Base-by-base conservation (phyloP, 2,329 filamentous ascomycete genomes). In the Ambrosiella beaveri region DNA sequence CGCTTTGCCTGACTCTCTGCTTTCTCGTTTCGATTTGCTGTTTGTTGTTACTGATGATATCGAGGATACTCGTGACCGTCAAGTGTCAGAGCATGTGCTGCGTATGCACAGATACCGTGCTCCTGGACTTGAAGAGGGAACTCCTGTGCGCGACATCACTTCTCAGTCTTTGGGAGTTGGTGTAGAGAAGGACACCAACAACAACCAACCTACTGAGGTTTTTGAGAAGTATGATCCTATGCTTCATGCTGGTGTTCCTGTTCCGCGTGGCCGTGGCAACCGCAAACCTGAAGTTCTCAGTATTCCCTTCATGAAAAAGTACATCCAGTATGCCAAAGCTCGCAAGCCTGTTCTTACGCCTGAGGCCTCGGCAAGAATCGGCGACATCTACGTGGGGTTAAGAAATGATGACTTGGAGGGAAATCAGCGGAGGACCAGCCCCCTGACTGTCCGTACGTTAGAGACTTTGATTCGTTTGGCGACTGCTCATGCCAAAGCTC, bases 221-320 rank as follows among this genome's bases (percentile, higher is more conserved):
- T 97, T 86, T 68, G 90, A 98, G 69, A 98, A 97, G 70, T 97
- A 86, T 71, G 93, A 97, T 65, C 80, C 86, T 37, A 95, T 97
- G 88, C 79, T 98, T 47, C 93, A 98, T 67, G 86, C 89, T 8
- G 93, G 93, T 61, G 88, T 96, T 52, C 88, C 83, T 6, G 71
- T 88, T 13, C 88, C 84, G 3, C 77, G 83, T 11, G 85, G 86
- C 8, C 80, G 88, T 44, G 86, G 87, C 9, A 81, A 81, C 64
- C 86, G 86, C 69, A 85, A 85, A 63, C 81, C 86, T 4, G 89
- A 96, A 68, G 87, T 98, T 12, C 75, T 98, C 57, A 95, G 87
- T 71, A 96, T 98, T 61, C 87, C 90, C 0, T 98, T 98, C 71
- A 89, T 98, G 75, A 98, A 98, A 74, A 98, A 98, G 72, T 98